Conservation (phyloP, 78 protist genomes). For the Trichosphaerium sp. region DNA sequence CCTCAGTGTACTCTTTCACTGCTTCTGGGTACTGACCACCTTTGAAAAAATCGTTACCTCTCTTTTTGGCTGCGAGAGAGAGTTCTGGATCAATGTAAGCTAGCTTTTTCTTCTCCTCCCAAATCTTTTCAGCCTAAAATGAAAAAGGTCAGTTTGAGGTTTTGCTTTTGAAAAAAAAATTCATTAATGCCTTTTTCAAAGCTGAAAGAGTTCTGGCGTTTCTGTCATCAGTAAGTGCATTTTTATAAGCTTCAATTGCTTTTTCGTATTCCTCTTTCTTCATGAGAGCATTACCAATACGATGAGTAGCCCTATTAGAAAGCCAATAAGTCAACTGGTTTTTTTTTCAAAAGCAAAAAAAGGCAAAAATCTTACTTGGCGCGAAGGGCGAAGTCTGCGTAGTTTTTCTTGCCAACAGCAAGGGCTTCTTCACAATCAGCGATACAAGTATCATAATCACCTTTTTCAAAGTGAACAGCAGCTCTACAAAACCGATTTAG, state of each 20-base stretch:
- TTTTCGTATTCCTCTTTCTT: slow-evolving; percentile 18
- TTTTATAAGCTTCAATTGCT: slow-evolving; percentile 48
- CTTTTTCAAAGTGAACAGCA: slow-evolving; percentile 62
- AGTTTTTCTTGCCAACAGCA: slow-evolving; percentile 27
- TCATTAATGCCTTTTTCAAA: neutral
- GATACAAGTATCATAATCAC: slow-evolving; percentile 20
- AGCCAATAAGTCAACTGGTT: too few species aligned
- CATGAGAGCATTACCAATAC: slow-evolving; percentile 53
- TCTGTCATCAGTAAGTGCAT: slow-evolving; percentile 56
- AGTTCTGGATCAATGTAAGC: slow-evolving; percentile 57
- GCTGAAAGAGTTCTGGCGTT: slow-evolving; percentile 34
- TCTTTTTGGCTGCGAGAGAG: slow-evolving; percentile 41
- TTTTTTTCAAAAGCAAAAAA: neutral
- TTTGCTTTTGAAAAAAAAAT: neutral
- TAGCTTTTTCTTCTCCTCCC: slow-evolving; percentile 23
- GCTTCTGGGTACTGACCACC: slow-evolving; percentile 65
- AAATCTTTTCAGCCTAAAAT: slow-evolving; percentile 35
- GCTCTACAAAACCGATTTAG: neutral
- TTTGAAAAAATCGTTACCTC: slow-evolving; percentile 75
- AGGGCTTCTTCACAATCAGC: slow-evolving; percentile 41
- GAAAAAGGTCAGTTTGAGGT: neutral
- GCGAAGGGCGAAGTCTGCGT: slow-evolving; percentile 59
- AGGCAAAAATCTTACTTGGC: neutral
- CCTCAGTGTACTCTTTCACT: slow-evolving; percentile 7
- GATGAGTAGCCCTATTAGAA: slow-evolving; percentile 29